Evolutionary conservation across 352 stramenopile genomes (phyloP).

Genomic region (Achlya hypogyna): DNA sequence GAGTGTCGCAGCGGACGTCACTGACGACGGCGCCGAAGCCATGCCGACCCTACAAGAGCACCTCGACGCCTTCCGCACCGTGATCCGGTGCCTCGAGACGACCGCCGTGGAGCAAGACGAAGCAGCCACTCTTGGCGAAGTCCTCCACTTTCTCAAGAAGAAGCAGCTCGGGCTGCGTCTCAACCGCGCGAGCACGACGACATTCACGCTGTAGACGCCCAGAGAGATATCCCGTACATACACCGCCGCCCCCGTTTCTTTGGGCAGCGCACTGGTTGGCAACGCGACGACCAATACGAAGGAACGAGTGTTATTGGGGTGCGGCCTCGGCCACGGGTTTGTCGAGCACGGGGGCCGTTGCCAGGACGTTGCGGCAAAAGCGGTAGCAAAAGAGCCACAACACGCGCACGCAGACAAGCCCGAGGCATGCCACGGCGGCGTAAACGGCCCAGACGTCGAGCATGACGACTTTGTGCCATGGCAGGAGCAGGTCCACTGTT

Average conservation of each 20-base stretch:
- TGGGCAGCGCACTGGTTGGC: no score
- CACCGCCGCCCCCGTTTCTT: no score
- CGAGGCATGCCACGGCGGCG: conserved; percentile 51
- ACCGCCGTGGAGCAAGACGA: conserved; percentile 25
- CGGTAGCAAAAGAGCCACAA: conserved; percentile 56
- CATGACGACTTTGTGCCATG: conserved; percentile 71
- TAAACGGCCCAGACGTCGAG: conserved; percentile 78
- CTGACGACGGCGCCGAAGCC: conserved; percentile 43
- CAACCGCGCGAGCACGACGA: conserved; percentile 74
- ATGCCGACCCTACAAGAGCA: conserved; percentile 55
- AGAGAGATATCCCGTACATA: no score
- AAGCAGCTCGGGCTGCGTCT: conserved; percentile 81
- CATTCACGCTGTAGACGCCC: conserved; percentile 81
- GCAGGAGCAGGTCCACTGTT: conserved; percentile 49
- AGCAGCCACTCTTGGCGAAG: conserved; percentile 51
- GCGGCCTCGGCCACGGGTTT: no score
- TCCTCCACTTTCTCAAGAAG: conserved; percentile 84
- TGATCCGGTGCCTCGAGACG: conserved; percentile 76
- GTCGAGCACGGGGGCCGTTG: no score
- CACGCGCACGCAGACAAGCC: conserved; percentile 49
- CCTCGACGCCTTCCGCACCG: conserved; percentile 76
- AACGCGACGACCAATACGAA: neutral
- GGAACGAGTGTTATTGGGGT: neutral
- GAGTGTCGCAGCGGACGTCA: conserved; percentile 37
- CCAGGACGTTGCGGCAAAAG: neutral